Evolutionary conservation across 768 basidiomycete genomes (phyloP).

Genomic region (Artomyces pyxidatus): DNA sequence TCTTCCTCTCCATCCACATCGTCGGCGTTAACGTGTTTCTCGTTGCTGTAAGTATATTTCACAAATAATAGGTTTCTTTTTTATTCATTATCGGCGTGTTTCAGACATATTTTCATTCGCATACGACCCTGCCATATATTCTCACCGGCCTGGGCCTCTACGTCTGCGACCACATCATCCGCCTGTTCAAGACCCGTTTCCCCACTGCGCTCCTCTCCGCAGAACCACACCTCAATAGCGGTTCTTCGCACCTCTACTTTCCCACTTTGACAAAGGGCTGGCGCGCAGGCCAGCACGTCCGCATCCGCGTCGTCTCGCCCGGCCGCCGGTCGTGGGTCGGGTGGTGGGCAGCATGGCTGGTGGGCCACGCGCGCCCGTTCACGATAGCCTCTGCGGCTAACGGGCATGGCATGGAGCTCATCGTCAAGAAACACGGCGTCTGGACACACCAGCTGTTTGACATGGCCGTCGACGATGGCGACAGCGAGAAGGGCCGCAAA

Average conservation of each 20-base stretch:
- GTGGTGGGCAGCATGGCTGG: conserved; percentile 19
- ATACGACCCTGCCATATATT: conserved; percentile 33
- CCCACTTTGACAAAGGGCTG: conserved; percentile 41
- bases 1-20: conserved; percentile 38
- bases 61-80: neutral
- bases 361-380: conserved; percentile 23
- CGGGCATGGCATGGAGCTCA: conserved; percentile 37
- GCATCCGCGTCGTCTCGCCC: conserved; percentile 36
- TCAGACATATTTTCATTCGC: conserved; percentile 15
- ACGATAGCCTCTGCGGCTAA: conserved; percentile 39
- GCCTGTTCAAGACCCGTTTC: conserved; percentile 40
- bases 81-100: neutral
- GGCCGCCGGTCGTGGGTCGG: conserved; percentile 28
- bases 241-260: conserved; percentile 38
- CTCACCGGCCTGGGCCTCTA: conserved; percentile 32
- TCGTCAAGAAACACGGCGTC: conserved; percentile 41
- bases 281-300: conserved; percentile 55
- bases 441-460: conserved; percentile 41
- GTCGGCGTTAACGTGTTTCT: conserved; percentile 34
- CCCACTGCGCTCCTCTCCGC: conserved; percentile 35
- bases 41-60: conserved; percentile 23
- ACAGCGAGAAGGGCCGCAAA: conserved; percentile 10
- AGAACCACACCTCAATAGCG: conserved; percentile 31
- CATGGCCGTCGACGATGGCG: conserved; percentile 28
- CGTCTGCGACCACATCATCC: conserved; percentile 36